phyloP scores from a whole-genome alignment of 1,284 basidiomycete genomes.

The Malassezia cuniculi region DNA sequence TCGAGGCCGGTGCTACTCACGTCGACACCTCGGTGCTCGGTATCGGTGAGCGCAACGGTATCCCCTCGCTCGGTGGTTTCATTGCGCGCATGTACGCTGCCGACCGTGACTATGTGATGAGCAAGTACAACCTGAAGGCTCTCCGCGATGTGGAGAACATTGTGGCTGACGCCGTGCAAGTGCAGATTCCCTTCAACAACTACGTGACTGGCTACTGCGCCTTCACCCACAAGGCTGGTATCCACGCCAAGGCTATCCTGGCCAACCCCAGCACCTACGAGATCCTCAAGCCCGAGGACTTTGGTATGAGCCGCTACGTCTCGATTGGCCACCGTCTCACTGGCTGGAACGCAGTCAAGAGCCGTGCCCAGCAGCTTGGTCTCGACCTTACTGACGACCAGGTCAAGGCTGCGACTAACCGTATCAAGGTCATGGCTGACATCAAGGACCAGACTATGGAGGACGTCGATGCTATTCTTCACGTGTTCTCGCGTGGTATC shows the following conservation, averaged over 20 bases:
- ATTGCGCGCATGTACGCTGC: conserved; percentile 76
- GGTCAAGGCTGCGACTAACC: conserved; percentile 86
- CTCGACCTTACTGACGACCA: conserved; percentile 71
- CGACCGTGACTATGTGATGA: conserved; percentile 93
- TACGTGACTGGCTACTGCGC: conserved; percentile 82
- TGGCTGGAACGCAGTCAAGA: conserved; percentile 99
- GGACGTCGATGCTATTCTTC: conserved; percentile 90
- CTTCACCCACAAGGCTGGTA: conserved; percentile 99
- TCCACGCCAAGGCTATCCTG: conserved; percentile 98
- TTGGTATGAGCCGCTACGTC: conserved; percentile 92
- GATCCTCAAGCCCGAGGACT: conserved; percentile 59
- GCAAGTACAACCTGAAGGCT: conserved; percentile 96
- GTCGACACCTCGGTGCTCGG: conserved; percentile 78
- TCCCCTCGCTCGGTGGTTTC: conserved; percentile 91
- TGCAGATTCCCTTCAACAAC: conserved; percentile 95
- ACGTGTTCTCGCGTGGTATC: conserved; percentile 50
- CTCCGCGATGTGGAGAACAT: conserved; percentile 97
- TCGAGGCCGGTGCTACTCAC: conserved; percentile 97
- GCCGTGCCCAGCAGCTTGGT: conserved; percentile 90
- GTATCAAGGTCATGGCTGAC: conserved; percentile 99
- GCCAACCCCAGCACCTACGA: conserved; percentile 95
- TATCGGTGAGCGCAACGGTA: conserved; percentile 97
- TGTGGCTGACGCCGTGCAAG: conserved; percentile 95
- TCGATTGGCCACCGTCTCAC: conserved; percentile 95
- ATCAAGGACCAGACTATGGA: conserved; percentile 97